Conservation (phyloP, 176 grass and related monocot species). For the Chloris gayana region DNA sequence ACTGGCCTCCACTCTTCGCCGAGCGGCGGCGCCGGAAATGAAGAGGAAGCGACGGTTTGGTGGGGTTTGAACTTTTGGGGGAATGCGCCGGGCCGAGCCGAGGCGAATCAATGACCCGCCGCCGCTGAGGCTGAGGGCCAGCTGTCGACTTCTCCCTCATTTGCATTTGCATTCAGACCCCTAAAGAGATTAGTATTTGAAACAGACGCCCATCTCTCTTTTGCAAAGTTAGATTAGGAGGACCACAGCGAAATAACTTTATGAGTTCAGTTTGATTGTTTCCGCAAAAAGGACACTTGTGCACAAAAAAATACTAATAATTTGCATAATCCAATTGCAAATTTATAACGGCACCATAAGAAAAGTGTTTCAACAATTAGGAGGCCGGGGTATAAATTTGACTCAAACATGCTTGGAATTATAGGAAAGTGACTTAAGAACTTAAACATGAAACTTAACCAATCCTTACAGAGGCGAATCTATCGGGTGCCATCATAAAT, state of each 20-base stretch:
- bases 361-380: not conserved
- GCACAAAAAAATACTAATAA: too few species aligned
- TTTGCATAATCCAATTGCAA: too few species aligned
- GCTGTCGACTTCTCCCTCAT: not conserved
- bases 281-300: too few species aligned
- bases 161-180: not conserved
- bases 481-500: not conserved
- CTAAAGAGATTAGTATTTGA: not conserved
- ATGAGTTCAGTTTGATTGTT: too few species aligned
- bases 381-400: not conserved
- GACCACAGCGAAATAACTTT: too few species aligned
- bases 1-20: not conserved
- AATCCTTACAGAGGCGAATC: not conserved
- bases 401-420: not conserved
- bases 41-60: not conserved
- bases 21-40: conserved; percentile 23
- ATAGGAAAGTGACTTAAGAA: not conserved
- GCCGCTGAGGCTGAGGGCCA: not conserved
- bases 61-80: not conserved
- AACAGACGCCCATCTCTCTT: not conserved
- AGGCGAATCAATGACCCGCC: not conserved
- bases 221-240: too few species aligned
- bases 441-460: too few species aligned
- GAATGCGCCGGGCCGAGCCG: not conserved
- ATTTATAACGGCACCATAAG: too few species aligned